Percentiles rank a stretch among this genome's conserved stretches.
These are phyloP conservation scores for Eudorina sp. DNA, from an alignment of 139 green algal species.

Conservation along the genomic window DNA sequence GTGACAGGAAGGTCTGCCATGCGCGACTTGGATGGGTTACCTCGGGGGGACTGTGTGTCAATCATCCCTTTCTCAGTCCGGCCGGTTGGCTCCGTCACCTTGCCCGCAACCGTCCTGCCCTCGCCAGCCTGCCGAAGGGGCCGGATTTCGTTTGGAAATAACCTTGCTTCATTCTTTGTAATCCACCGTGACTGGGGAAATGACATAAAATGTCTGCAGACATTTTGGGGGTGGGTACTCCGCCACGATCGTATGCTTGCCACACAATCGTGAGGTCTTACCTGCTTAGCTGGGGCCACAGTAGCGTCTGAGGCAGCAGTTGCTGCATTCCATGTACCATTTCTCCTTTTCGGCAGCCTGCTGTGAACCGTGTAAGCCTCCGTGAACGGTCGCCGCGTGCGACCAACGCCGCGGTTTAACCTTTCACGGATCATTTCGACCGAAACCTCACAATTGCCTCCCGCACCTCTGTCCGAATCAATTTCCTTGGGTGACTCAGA, in stretches of 20 bases:
- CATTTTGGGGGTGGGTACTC: background rate
- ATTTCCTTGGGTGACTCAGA: too few relatives aligned
- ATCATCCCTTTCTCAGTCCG: conserved; percentile 47
- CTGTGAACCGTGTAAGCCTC: background rate
- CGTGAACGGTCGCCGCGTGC: background rate
- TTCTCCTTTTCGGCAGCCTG: too few relatives aligned
- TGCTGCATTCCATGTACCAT: background rate
- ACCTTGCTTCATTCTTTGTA: too few relatives aligned
- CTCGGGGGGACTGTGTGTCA: conserved; percentile 67
- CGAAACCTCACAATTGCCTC: too few relatives aligned
- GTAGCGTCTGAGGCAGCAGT: background rate
- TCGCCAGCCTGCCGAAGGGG: background rate
- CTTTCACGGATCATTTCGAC: too few relatives aligned
- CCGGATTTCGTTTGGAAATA: too few relatives aligned
- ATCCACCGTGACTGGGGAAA: too few relatives aligned
- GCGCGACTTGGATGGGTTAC: too few relatives aligned
- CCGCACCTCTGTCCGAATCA: too few relatives aligned
- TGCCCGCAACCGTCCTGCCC: background rate
- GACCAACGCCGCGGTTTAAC: background rate
- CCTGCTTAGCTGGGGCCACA: background rate
- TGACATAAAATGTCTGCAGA: too few relatives aligned
- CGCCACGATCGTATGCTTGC: background rate
- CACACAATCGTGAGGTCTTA: background rate
- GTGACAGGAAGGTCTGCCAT: too few relatives aligned
- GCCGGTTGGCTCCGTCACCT: background rate